phyloP scores from a whole-genome alignment of 306 rosid genomes.

The Inga laurina region DNA sequence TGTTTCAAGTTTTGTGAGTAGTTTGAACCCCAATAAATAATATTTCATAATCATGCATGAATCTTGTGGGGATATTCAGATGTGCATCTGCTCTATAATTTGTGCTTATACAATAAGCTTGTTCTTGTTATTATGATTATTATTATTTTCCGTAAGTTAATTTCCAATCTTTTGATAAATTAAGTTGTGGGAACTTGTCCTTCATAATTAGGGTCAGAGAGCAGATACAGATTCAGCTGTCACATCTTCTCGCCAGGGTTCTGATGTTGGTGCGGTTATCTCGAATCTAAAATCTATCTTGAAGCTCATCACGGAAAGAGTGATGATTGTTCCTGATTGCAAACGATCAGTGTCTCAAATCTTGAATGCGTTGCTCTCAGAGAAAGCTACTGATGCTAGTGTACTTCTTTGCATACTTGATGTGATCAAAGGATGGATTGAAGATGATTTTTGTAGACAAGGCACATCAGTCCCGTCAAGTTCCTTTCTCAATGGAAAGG shows the following conservation, averaged over 20 bases:
- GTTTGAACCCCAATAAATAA: not conserved
- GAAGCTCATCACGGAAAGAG: conserved; percentile 90
- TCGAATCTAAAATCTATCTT: conserved; percentile 82
- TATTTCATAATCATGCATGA: not conserved
- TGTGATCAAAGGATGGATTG: conserved; percentile 97
- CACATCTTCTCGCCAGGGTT: conserved; percentile 85
- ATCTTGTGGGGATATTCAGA: not conserved
- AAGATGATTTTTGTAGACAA: conserved; percentile 78
- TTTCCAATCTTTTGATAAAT: conserved; percentile 21
- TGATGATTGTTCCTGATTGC: conserved; percentile 87
- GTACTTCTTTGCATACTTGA: conserved; percentile 96
- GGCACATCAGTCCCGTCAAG: conserved; percentile 66
- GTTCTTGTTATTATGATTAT: not conserved
- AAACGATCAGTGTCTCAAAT: conserved; percentile 83
- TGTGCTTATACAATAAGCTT: conserved; percentile 7
- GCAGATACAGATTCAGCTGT: conserved; percentile 89
- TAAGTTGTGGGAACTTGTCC: conserved; percentile 22
- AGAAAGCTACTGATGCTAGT: conserved; percentile 92
- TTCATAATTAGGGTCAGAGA: conserved; percentile 69
- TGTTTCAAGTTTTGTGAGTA: not conserved
- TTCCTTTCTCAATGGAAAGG: conserved; percentile 82
- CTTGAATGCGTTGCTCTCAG: conserved; percentile 83
- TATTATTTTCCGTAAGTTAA: not conserved
- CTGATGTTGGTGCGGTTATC: conserved; percentile 81
- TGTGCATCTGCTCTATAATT: conserved; percentile 15